A percentile compares a stretch with the other conserved stretches of the same genome.
These are phyloP conservation scores for Aspergillus steynii DNA, from an alignment of 495 filamentous ascomycete species.

Conservation along the genomic window DNA sequence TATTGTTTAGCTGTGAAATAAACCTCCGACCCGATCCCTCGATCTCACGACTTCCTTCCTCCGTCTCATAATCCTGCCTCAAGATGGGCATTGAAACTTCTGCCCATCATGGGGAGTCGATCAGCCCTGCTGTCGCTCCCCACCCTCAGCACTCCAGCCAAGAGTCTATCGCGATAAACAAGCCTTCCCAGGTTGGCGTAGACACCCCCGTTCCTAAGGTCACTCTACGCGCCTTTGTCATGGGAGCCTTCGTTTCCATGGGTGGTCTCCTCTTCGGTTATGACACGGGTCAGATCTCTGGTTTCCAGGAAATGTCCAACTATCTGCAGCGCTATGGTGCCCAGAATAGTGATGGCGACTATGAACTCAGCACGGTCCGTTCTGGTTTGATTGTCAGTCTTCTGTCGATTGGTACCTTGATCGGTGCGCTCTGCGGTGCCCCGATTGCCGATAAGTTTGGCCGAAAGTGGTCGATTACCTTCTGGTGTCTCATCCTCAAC, in stretches of 20 bases:
- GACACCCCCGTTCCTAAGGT: conserved; percentile 44
- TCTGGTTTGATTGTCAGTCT: conserved; percentile 56
- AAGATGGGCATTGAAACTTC: conserved; percentile 39
- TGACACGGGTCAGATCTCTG: conserved; percentile 54
- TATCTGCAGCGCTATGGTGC: conserved; percentile 48
- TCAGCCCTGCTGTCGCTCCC: conserved; percentile 33
- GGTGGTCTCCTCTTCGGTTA: conserved; percentile 65
- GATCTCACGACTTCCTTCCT: background rate
- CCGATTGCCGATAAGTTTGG: conserved; percentile 53
- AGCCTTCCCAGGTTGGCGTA: conserved; percentile 29
- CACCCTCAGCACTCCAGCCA: conserved; percentile 27
- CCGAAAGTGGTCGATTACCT: conserved; percentile 52
- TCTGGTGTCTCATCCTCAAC: conserved; percentile 61
- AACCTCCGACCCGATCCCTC: background rate
- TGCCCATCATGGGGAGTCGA: conserved; percentile 39
- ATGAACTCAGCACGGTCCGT: conserved; percentile 49
- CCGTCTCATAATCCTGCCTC: background rate
- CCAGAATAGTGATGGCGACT: conserved; percentile 26
- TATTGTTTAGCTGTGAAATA: background rate
- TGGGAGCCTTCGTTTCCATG: conserved; percentile 62
- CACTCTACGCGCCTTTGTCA: conserved; percentile 47
- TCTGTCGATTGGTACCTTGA: conserved; percentile 65
- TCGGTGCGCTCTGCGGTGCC: conserved; percentile 63
- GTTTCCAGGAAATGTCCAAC: conserved; percentile 62
- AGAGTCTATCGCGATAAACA: conserved; percentile 22